Base-by-base conservation (phyloP, 176 grass and related monocot genomes). In the Zoysia japonica region DNA sequence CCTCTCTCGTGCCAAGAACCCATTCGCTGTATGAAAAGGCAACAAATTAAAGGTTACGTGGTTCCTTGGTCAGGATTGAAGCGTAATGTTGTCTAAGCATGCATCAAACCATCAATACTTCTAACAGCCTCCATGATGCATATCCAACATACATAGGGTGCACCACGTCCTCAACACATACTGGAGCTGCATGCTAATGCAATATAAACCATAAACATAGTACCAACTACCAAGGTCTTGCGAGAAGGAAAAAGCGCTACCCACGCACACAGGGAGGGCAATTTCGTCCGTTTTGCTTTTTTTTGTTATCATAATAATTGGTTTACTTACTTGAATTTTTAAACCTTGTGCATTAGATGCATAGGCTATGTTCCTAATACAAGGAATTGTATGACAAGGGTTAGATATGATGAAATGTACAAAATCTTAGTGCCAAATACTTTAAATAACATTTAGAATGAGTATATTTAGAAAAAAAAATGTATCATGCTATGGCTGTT, bases 1-100 rank as follows among this genome's bases (percentile, higher is more conserved):
- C 95, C 68, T 98, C 95, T 81, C 95, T 90, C 71, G 88, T 94
- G 68, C 95, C 92, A 89, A 98, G 86, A 85, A 98, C 95, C 95
- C 95, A 98, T 85, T 98, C 95, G 48, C 95, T 98, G 78, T 75
- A 82, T 50, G 75, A 85, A 19, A 53, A 67, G 49, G 65, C 15
- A 82, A 64, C 20, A 62, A 19, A 63, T 77, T 11, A 78, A 67
- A 67, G 50, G 65, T 63, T 38, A 55, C 40, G 44, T 63, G 72
- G 40, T 36, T 77, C 78, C n/a, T 56, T 84, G 36, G 19, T 40
- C 51, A 5, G 56, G 78, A 41, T 28, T 79, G 69, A 80, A 75
- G 62, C 36, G 60, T 69, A 70, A 56, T 42, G 78, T 53, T 69
- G 48, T 55, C 65, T 63, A 70, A 70, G 43, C 67, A 52, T 78